Base-by-base conservation (phyloP, 2,329 filamentous ascomycete species). In the Stagonosporopsis rhizophila region DNA sequence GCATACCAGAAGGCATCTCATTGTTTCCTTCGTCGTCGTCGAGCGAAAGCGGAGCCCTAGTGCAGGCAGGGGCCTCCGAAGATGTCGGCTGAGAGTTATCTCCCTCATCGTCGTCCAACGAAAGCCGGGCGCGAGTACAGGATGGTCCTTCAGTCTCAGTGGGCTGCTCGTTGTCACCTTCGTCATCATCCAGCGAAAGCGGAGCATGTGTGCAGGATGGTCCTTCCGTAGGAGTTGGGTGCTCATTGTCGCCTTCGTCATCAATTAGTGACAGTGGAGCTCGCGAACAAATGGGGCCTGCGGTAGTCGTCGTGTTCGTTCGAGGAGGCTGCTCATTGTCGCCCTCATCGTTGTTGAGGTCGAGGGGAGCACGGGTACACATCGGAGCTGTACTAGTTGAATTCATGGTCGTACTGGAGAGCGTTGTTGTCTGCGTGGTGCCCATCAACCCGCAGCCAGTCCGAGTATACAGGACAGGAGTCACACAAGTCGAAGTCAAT, bases 21-120 rank as follows among this genome's bases (percentile, higher is more conserved):
- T 57, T 52, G 27, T 67, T 57, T 2, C 69, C 70, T 39, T 72
- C 64, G 23, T 72, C 68, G 14, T 72, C 69, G 42, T 73, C 67
- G 2, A 72, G 46, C 11, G 54, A 60, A 6, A 72, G 58, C 6
- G 65, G 60, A 8, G 59, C 67, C 2, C 52, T 44, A n/a, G 65
- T 69, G 32, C 70, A 73, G 6, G 56, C 37, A 15, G 59, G 53
- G 2, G 25, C 61, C 23, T 58, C 56, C 5, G 42, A 52, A 9
- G 58, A 54, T 6, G 56, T n/a, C 12, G 30, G 30, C 14, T 32
- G 14, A 6, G 30, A 32, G 6, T 57, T 51, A 15, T 67, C 56
- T 3, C 69, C 70, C 40, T 72, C 64, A 23, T 72, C 68, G 14
- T 72, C 69, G 41, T 73, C 67, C 3, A 71, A 44, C 11, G 54